A percentile compares a stretch with the other conserved stretches of the same genome.
Evolutionary conservation across 2,329 filamentous ascomycete genomes (phyloP).

Genomic region (Aspergillus niger): DNA sequence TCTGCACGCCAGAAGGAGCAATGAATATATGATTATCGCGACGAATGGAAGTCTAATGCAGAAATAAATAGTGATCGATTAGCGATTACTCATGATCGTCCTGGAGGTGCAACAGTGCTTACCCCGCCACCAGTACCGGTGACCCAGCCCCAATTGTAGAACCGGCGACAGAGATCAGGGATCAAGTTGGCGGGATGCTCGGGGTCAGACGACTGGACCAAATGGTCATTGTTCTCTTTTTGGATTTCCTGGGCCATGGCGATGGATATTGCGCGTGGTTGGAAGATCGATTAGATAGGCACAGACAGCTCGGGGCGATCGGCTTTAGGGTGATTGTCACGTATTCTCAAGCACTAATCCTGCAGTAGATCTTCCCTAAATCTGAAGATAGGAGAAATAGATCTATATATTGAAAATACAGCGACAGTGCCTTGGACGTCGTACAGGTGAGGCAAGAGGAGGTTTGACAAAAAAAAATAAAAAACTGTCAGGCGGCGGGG

Average conservation of each 20-base stretch:
- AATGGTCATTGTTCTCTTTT: conserved; percentile 51
- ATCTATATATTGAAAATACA: background rate
- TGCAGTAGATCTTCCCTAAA: background rate
- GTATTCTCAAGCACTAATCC: background rate
- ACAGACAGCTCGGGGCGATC: background rate
- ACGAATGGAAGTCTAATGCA: conserved; percentile 45
- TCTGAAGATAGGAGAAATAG: background rate
- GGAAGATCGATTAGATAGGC: conserved; percentile 5
- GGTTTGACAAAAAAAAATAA: conserved; percentile 2
- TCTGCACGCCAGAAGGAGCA: conserved; percentile 94
- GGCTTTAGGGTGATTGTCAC: background rate
- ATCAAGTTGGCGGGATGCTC: conserved; percentile 94
- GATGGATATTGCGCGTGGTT: conserved; percentile 7
- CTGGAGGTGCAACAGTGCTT: conserved; percentile 20
- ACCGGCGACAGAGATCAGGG: conserved; percentile 88
- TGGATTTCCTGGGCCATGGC: conserved; percentile 29
- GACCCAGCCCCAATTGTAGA: conserved; percentile 93
- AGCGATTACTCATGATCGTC: conserved; percentile 1
- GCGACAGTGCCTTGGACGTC: background rate
- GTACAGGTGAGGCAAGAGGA: background rate
- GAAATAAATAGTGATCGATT: background rate
- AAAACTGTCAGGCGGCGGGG: conserved; percentile 7
- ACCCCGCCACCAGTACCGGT: conserved; percentile 50
- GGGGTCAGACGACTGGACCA: conserved; percentile 66
- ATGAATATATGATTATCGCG: conserved; percentile 86